A percentile compares a stretch with the other conserved stretches of the same genome.
Conservation (phyloP, 1,284 basidiomycete genomes). For the Irpex rosettiformis region DNA sequence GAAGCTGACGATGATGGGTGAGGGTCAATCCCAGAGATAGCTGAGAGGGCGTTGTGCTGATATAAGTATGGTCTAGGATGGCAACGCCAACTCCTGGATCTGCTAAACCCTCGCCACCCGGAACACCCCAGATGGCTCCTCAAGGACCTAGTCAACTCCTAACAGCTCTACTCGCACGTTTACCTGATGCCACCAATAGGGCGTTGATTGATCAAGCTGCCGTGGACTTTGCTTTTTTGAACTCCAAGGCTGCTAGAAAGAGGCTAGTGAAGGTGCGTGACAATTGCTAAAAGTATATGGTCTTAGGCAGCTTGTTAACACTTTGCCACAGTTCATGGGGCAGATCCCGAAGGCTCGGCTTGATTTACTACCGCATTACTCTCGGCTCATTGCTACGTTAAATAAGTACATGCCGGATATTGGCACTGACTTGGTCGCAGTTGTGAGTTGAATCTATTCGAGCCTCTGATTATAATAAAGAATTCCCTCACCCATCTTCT, state of each 20-base stretch:
- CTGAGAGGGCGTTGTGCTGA: background rate
- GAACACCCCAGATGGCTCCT: slow-evolving; percentile 65
- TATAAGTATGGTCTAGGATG: slow-evolving; percentile 30
- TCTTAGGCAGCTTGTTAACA: too few species aligned
- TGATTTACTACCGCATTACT: slow-evolving; percentile 93
- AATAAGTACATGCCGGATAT: slow-evolving; percentile 94
- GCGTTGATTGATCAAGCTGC: slow-evolving; percentile 91
- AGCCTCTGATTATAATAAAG: too few species aligned
- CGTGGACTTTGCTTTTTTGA: slow-evolving; percentile 94
- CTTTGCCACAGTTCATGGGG: slow-evolving; percentile 84
- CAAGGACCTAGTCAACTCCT: slow-evolving; percentile 93
- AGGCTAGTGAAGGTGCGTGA: slow-evolving; percentile 73
- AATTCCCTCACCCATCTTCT: background rate
- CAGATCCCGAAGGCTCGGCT: slow-evolving; percentile 86
- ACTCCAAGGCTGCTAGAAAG: slow-evolving; percentile 93
- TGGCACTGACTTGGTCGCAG: slow-evolving; percentile 75
- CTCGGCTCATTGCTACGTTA: slow-evolving; percentile 85
- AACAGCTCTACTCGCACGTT: slow-evolving; percentile 86
- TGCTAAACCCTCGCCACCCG: slow-evolving; percentile 58
- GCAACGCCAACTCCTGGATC: slow-evolving; percentile 65
- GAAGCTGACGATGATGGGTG: slow-evolving; percentile 51
- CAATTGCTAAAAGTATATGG: too few species aligned
- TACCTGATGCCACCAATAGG: slow-evolving; percentile 93
- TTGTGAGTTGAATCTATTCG: slow-evolving; percentile 47
- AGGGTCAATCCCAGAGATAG: slow-evolving; percentile 18